phyloP scores from a whole-genome alignment of 129 eudicot genomes.

The Lonicera japonica region DNA sequence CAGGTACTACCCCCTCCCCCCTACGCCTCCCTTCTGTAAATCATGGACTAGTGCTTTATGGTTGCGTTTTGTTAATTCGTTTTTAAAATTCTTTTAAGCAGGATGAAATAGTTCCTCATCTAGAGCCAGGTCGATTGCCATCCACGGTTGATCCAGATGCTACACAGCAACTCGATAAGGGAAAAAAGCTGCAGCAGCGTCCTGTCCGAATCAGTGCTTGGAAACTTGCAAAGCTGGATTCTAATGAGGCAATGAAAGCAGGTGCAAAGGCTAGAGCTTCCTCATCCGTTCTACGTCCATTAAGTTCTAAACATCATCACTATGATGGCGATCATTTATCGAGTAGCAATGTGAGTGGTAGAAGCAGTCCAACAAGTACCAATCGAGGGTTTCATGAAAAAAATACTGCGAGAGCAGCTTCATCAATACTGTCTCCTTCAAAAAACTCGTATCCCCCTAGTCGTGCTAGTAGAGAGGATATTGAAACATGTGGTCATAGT shows the following conservation, averaged over 20 bases:
- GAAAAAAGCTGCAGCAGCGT: constrained; percentile 49
- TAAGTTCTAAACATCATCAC: constrained; percentile 47
- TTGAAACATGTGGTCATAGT: constrained; percentile 45
- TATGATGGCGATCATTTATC: constrained; percentile 60
- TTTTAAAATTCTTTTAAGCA: constrained; percentile 22
- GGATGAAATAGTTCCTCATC: constrained; percentile 85
- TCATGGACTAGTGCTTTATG: neutral
- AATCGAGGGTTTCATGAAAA: constrained; percentile 38
- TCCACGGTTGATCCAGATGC: constrained; percentile 86
- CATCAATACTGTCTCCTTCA: constrained; percentile 13
- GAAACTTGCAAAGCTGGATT: constrained; percentile 81
- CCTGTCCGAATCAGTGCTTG: constrained; percentile 84
- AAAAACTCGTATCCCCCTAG: constrained; percentile 87
- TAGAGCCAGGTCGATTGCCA: constrained; percentile 77
- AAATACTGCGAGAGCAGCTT: constrained; percentile 17
- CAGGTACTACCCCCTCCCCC: constrained; percentile 40
- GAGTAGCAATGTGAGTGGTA: constrained; percentile 57
- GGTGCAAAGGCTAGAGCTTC: constrained; percentile 91
- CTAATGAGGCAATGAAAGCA: constrained; percentile 75
- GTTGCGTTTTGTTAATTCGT: neutral
- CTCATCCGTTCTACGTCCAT: constrained; percentile 74
- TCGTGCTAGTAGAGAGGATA: constrained; percentile 72
- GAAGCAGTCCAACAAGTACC: constrained; percentile 70
- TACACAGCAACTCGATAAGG: constrained; percentile 48
- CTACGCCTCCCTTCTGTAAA: neutral